Percentiles rank a stretch among this genome's conserved stretches.
Evolutionary conservation across 345 rosid species (phyloP).

Genomic region (Trapa bicornis): DNA sequence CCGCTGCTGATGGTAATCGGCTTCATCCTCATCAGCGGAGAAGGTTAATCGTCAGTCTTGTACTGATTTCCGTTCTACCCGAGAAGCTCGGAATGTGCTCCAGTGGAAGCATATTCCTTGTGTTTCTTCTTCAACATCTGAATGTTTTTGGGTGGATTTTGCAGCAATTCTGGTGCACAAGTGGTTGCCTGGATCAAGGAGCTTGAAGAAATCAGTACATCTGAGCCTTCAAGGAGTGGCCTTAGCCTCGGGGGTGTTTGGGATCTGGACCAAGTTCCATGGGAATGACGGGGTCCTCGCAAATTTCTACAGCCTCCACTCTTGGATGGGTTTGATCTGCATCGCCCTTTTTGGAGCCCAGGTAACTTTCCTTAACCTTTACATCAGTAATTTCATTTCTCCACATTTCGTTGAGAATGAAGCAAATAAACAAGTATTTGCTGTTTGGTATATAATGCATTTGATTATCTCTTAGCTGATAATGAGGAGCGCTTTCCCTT

Average conservation of each 20-base stretch:
- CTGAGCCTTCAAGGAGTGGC: constrained; percentile 81
- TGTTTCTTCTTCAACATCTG: not conserved
- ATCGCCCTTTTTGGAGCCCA: constrained; percentile 73
- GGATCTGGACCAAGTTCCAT: constrained; percentile 84
- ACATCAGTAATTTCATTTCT: too few relatives aligned
- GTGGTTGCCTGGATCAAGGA: constrained; percentile 89
- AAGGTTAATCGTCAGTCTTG: constrained; percentile 34
- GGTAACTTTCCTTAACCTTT: constrained; percentile 21
- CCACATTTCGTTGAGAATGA: not conserved
- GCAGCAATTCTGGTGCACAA: constrained; percentile 80
- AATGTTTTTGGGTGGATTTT: constrained; percentile 4
- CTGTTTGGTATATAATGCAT: not conserved
- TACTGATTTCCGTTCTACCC: not conserved
- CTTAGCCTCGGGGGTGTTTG: constrained; percentile 65
- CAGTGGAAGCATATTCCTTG: not conserved
- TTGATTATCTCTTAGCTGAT: not conserved
- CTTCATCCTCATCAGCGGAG: constrained; percentile 82
- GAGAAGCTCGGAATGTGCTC: not conserved
- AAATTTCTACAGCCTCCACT: constrained; percentile 84
- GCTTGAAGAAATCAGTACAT: constrained; percentile 72
- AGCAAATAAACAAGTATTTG: not conserved
- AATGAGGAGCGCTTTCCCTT: not conserved
- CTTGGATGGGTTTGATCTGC: constrained; percentile 95
- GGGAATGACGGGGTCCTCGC: constrained; percentile 48
- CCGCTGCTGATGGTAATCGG: constrained; percentile 91